Base-by-base conservation (phyloP, 306 rosid species). In the Luffa acutangula region DNA sequence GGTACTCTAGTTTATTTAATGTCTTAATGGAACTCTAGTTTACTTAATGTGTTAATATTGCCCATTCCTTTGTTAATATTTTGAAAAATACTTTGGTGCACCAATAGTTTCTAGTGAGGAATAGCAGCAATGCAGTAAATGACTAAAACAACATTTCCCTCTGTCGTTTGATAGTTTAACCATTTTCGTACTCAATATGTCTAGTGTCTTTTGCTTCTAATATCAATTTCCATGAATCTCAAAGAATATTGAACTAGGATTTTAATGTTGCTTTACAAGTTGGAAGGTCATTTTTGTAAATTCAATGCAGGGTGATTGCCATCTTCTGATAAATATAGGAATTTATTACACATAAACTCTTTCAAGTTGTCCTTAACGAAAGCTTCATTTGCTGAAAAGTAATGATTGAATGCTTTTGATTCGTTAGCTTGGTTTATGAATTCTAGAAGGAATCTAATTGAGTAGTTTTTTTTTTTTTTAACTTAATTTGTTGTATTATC, bases 311-410 rank as follows among this genome's bases (percentile, higher is more conserved):
- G 93, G 97, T 80, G 82, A 88, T 9, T 89, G 95, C 82, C 97
- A 91, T 83, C 96, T 95, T 82, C 83, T 92, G 84, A 88, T 88
- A 83, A 92, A 87, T 89, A 81, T 91, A 77, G 96, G 88, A 80
- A 87, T 83, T 62, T 94, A 92, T 77, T 86, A 85, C 82, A 95
- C 91, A 83, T 97, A 92, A 77, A 86, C 83, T 78, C 86, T 89
- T 83, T 85, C 92, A 82, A 77, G 87, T 36, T 89, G 77, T 72
- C 15, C 78, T 51, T 73, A 87, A n/a, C n/a, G n/a, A n/a, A n/a
- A n/a, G n/a, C n/a, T n/a, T n/a, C n/a, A n/a, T n/a, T n/a, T n/a
- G n/a, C n/a, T n/a, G n/a, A n/a, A n/a, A n/a, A n/a, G n/a, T n/a
- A n/a, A n/a, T n/a, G n/a, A n/a, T n/a, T n/a, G n/a, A n/a, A n/a